Evolutionary conservation across 2,329 filamentous ascomycete genomes (phyloP).

Genomic region (Chaetoscypha palmicola): DNA sequence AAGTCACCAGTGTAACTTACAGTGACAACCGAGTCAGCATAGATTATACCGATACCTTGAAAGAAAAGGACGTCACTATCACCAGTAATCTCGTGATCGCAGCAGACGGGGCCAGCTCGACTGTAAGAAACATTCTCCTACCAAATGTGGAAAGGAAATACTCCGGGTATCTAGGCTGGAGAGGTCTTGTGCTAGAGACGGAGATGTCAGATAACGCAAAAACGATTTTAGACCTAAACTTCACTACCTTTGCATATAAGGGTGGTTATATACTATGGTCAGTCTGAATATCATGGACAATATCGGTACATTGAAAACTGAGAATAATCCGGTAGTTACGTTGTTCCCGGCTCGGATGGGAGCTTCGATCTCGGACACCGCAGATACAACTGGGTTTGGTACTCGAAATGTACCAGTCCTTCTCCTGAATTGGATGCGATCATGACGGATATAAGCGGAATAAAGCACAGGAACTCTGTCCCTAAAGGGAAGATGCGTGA

Average conservation of each 20-base stretch:
- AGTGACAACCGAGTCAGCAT: background rate
- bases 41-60: background rate
- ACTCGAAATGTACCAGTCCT: conserved; percentile 30
- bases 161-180: conserved; percentile 1
- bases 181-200: background rate
- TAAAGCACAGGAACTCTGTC: conserved; percentile 12
- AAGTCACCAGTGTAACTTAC: background rate
- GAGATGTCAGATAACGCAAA: background rate
- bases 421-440: conserved; percentile 11
- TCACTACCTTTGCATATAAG: background rate
- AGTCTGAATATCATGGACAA: background rate
- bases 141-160: background rate
- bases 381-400: conserved; percentile 39
- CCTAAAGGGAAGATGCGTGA: conserved; percentile 13
- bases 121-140: background rate
- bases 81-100: background rate
- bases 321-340: conserved; percentile 27
- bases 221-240: background rate
- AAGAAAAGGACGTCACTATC: background rate
- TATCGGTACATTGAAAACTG: background rate
- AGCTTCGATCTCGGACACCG: conserved; percentile 33
- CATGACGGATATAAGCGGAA: conserved; percentile 26
- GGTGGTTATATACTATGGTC: background rate
- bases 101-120: conserved; percentile 1
- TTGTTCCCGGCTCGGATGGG: conserved; percentile 35